These are phyloP conservation scores for Sclerotinia sclerotiorum DNA, from an alignment of 2,329 filamentous ascomycete genomes.

Conservation along the genomic window DNA sequence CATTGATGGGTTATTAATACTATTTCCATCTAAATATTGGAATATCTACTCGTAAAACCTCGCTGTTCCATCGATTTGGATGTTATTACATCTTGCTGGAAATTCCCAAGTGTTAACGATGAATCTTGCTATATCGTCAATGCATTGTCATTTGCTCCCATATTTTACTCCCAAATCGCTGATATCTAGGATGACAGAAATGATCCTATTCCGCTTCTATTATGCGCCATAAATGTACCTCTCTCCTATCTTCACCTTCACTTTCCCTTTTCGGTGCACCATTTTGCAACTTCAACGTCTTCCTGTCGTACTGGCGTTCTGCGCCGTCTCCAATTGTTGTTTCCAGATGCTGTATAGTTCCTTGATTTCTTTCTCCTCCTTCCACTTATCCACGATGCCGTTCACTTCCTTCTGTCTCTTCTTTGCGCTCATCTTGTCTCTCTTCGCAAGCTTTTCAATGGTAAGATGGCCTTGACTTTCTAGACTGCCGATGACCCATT, in stretches of 20 bases:
- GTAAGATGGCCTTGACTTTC: conserved; percentile 56
- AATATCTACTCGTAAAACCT: no score
- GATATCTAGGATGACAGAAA: not conserved
- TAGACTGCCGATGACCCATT: conserved; percentile 66
- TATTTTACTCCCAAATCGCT: not conserved
- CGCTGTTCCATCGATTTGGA: not conserved
- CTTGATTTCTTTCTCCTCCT: conserved; percentile 55
- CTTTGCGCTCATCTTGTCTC: conserved; percentile 60
- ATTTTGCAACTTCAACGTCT: not conserved
- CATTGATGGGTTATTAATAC: no score
- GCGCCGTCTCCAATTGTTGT: conserved; percentile 55
- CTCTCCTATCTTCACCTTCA: not conserved
- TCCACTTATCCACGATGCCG: conserved; percentile 64
- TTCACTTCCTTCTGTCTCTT: conserved; percentile 61
- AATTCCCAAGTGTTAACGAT: no score
- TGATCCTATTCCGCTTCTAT: not conserved
- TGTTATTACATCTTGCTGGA: no score
- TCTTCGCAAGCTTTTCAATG: conserved; percentile 56
- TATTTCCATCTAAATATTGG: no score
- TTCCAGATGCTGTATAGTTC: conserved; percentile 66
- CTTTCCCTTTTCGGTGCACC: not conserved
- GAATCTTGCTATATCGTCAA: not conserved
- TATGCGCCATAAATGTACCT: not conserved
- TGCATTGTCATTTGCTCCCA: not conserved
- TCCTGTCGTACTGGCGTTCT: conserved; percentile 28